phyloP scores from a whole-genome alignment of 1,139 yeast species.

The Geotrichum aggregatum region DNA sequence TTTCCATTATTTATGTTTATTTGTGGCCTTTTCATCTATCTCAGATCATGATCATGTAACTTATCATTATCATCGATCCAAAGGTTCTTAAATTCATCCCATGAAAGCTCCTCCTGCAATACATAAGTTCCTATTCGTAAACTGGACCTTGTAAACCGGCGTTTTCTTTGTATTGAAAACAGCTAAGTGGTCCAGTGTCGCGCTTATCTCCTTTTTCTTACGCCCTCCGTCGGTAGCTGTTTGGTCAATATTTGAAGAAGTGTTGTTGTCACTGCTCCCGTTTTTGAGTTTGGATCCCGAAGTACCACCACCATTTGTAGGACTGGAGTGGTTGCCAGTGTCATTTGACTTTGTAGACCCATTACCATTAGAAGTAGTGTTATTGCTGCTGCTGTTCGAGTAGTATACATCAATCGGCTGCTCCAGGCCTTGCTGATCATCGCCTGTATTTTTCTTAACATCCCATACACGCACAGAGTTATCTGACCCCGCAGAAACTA shows the following conservation, averaged over 20 bases:
- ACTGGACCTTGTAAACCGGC: slow-evolving; percentile 88
- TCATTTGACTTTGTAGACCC: not conserved
- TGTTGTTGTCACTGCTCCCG: slow-evolving; percentile 10
- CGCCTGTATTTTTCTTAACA: slow-evolving; percentile 75
- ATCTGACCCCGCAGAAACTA: slow-evolving; percentile 92
- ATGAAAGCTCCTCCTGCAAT: slow-evolving; percentile 87
- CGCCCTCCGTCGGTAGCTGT: slow-evolving; percentile 45
- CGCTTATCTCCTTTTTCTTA: slow-evolving; percentile 62
- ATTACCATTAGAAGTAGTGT: not conserved
- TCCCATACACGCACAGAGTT: slow-evolving; percentile 95
- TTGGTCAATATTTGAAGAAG: slow-evolving; percentile 11
- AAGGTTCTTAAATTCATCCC: no score
- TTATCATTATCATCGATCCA: no score
- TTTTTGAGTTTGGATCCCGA: no score
- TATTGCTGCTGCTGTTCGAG: not conserved
- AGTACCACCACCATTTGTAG: not conserved
- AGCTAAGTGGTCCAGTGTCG: slow-evolving; percentile 86
- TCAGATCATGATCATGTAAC: no score
- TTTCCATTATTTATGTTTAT: no score
- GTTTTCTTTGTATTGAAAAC: slow-evolving; percentile 92
- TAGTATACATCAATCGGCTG: slow-evolving; percentile 56
- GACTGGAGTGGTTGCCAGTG: no score
- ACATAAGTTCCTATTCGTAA: slow-evolving; percentile 85
- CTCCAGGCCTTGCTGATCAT: slow-evolving; percentile 57
- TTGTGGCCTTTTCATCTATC: no score